Evolutionary conservation across 176 grass and related monocot genomes (phyloP).

Genomic region (Ensete ventricosum): DNA sequence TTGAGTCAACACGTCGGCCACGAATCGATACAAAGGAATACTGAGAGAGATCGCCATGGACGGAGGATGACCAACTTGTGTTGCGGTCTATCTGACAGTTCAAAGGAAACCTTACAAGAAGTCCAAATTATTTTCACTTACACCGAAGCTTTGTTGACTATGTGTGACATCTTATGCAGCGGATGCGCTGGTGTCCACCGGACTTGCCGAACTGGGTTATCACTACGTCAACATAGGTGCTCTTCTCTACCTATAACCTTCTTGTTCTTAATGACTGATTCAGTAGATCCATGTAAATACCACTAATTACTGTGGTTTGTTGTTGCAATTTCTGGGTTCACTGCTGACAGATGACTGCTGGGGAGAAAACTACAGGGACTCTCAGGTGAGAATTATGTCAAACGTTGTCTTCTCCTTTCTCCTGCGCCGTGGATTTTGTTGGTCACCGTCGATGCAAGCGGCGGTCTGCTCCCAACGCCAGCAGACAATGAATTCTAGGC

Average conservation of each 20-base stretch:
- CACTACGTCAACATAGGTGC: conserved; percentile 79
- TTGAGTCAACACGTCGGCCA: not conserved
- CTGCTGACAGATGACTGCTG: conserved; percentile 80
- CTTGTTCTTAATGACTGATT: not conserved
- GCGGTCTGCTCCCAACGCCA: too few relatives aligned
- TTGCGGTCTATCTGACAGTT: not conserved
- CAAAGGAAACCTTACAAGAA: not conserved
- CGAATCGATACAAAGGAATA: too few relatives aligned
- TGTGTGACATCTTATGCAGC: conserved; percentile 33
- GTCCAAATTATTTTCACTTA: not conserved
- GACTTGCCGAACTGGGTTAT: conserved; percentile 69
- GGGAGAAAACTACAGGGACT: conserved; percentile 63
- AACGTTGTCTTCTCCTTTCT: too few relatives aligned
- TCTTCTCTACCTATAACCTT: not conserved
- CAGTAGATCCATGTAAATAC: not conserved
- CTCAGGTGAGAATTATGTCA: conserved; percentile 35
- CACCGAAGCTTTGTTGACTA: not conserved
- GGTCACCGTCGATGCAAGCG: too few relatives aligned
- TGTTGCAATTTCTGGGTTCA: not conserved
- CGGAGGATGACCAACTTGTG: not conserved
- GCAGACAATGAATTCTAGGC: too few relatives aligned
- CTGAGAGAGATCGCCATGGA: too few relatives aligned
- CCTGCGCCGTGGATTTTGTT: too few relatives aligned
- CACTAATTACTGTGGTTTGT: not conserved
- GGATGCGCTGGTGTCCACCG: conserved; percentile 69